Evolutionary conservation across 352 stramenopile genomes (phyloP).

Genomic region (Pythium utonaiense): DNA sequence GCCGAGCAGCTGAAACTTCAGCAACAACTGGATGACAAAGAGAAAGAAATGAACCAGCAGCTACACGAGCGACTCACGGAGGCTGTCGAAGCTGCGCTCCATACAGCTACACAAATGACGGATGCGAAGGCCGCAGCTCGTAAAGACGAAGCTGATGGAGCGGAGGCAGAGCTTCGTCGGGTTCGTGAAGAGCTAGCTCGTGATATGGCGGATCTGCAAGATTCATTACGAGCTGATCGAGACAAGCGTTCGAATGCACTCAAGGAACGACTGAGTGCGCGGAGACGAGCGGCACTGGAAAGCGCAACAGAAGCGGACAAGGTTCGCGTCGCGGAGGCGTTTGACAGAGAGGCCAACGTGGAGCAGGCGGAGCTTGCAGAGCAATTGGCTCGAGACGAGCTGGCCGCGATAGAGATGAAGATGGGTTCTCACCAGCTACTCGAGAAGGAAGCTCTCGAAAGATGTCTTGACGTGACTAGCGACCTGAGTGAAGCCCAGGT

Average conservation of each 20-base stretch:
- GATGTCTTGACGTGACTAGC: not conserved
- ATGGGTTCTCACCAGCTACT: not conserved
- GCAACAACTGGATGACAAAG: not conserved
- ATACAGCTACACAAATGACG: not conserved
- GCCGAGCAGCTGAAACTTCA: conserved; percentile 12
- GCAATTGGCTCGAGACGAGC: not conserved
- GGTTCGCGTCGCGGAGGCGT: not conserved
- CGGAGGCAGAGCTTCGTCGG: conserved; percentile 11
- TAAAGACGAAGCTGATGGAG: not conserved
- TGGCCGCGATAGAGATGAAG: not conserved
- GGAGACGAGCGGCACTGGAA: not conserved
- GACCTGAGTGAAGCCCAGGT: not conserved
- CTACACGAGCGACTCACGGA: conserved; percentile 4
- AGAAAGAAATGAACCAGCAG: conserved; percentile 11
- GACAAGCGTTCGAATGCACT: conserved; percentile 9
- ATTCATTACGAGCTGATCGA: conserved; percentile 6
- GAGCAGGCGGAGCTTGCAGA: not conserved
- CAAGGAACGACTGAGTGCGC: conserved; percentile 23
- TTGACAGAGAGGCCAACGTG: not conserved
- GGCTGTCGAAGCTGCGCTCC: not conserved
- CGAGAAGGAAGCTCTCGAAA: not conserved
- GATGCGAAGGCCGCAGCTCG: conserved; percentile 6
- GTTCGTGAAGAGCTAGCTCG: conserved; percentile 7
- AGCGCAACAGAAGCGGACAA: not conserved
- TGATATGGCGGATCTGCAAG: conserved; percentile 1